Base-by-base conservation (phyloP, 108 stramenopile species). In the Fragilariopsis cylindrus region DNA sequence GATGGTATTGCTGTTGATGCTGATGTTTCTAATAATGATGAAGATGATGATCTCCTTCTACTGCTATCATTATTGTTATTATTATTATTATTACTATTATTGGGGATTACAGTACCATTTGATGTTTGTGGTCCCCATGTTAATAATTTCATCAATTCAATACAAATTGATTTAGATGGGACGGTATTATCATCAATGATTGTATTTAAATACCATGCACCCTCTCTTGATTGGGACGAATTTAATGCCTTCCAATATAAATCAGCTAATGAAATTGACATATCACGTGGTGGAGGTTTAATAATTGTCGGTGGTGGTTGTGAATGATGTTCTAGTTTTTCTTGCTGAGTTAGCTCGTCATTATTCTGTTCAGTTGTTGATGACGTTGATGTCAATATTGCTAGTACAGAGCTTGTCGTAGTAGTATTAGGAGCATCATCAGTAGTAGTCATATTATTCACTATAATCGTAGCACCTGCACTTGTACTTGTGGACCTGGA, bases 171-270 rank as follows among this genome's bases (percentile, higher is more conserved):
- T n/a, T 9, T 3, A 7, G 42, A 41, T n/a, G 62, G 62, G 11
- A 63, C 46, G 13, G 62, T 63, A 13, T 63, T 43, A n/a, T 42
- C 43, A 30, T 30, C 30, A 21, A 63, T 43, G 42, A 44, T 45
- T 5, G 62, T 43, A 4, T 63, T 42, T n/a, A 63, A 40, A 15
- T 63, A 63, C 3, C 41, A 45, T n/a, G 62, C 62, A 0, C 62
- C 62, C 13, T 63, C 62, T 43, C 62, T 8, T n/a, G 62, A 44
- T n/a, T 44, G 62, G 39, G 62, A 63, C 13, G 62, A 63, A 15
- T 43, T 63, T 11, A 63, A 13, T 3, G 62, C 6, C 0, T 63
- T 63, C 62, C 62, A 63, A 45, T 45, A 63, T n/a, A 63, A 3
- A 12, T 9, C 46, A n/a, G 62, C 41, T 5, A 43, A n/a, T 42